phyloP scores from a whole-genome alignment of 208 protist species.

The Acanthamoeba culbertsoni region DNA sequence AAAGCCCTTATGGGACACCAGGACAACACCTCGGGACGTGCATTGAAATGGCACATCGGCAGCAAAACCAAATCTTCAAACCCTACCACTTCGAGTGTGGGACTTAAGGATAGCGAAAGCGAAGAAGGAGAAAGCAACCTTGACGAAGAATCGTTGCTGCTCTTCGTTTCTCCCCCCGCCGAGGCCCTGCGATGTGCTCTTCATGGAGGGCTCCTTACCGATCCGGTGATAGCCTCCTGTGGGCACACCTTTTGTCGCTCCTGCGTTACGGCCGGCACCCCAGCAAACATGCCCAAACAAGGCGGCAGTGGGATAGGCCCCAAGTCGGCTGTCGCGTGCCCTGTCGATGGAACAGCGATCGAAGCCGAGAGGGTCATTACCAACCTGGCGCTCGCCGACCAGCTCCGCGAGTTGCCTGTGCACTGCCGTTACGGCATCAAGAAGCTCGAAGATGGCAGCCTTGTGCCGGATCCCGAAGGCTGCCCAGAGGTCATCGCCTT shows the following conservation, averaged over 20 bases:
- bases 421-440: constrained; percentile 15
- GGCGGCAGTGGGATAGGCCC: too few relatives aligned
- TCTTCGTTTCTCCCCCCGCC: constrained; percentile 4
- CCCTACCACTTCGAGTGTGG: neutral
- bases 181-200: neutral
- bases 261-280: neutral
- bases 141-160: neutral
- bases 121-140: neutral
- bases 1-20: neutral
- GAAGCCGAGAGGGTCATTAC: neutral
- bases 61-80: neutral
- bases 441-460: neutral
- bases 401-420: constrained; percentile 40
- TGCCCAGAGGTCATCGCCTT: neutral
- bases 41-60: neutral
- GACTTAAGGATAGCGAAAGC: neutral
- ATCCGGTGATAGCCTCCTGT: constrained; percentile 45
- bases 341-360: neutral
- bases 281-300: neutral
- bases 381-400: constrained; percentile 34
- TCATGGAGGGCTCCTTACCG: neutral
- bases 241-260: constrained; percentile 28
- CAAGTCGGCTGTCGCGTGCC: neutral
- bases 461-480: neutral
- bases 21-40: neutral